Conservation (phyloP, 2,329 filamentous ascomycete genomes). For the Lecanoromycetidae sp. region DNA sequence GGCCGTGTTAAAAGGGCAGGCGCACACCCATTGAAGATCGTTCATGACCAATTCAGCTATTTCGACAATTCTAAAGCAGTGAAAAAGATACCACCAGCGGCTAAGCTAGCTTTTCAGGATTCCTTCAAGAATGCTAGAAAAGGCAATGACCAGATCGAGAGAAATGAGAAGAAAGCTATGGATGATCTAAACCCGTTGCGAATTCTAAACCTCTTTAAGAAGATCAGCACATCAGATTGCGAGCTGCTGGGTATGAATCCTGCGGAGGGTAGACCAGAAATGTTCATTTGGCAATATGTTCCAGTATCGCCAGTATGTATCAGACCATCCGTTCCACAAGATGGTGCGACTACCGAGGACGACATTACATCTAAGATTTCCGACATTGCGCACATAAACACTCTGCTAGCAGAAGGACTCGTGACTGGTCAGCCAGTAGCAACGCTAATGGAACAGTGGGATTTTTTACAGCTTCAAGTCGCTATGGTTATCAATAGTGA, state of each 20-base stretch:
- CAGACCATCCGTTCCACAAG: conserved; percentile 83
- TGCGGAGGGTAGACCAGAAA: conserved; percentile 76
- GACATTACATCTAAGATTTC: conserved; percentile 95
- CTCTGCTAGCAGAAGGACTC: conserved; percentile 70
- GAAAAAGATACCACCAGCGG: conserved; percentile 69
- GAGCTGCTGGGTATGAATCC: conserved; percentile 84
- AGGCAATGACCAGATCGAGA: conserved; percentile 70
- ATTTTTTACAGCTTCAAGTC: conserved; percentile 87
- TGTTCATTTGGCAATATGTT: conserved; percentile 95
- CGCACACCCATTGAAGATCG: conserved; percentile 70
- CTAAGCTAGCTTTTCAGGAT: conserved; percentile 73
- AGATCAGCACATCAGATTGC: conserved; percentile 73
- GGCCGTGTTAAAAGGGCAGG: conserved; percentile 86
- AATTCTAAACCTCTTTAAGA: conserved; percentile 82
- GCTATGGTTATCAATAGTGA: conserved; percentile 98
- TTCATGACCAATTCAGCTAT: conserved; percentile 80
- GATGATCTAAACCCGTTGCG: conserved; percentile 87
- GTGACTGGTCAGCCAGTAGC: conserved; percentile 72
- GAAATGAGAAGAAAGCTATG: conserved; percentile 80
- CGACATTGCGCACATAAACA: conserved; percentile 88
- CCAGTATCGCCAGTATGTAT: conserved; percentile 92
- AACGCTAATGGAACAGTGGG: conserved; percentile 96
- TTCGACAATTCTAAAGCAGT: conserved; percentile 81
- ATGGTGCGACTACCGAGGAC: conserved; percentile 87
- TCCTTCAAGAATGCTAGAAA: conserved; percentile 73